Evolutionary conservation across 805 yeast genomes (phyloP), one percentile per base, ranked within the genome.

Genomic region (Schizosaccharomyces osmophilus): DNA sequence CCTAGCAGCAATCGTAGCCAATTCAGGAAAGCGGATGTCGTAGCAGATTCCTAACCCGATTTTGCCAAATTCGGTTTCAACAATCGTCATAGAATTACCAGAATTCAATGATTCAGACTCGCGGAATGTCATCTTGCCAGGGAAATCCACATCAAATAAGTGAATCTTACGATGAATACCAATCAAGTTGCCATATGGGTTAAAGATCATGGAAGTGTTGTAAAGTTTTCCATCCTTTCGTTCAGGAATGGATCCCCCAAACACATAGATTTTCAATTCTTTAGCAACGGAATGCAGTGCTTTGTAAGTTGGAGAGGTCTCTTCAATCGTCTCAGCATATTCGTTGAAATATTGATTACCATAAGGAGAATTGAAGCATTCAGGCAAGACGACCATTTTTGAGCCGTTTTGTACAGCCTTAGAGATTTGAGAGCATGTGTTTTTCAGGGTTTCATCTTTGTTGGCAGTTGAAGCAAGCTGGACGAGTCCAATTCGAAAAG

Each of bases 211-310:
- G 59, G 86, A 80, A 39, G 94, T 82, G 74, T 89, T 82, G 77
- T 79, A 85, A 36, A 82, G 68, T 65, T 81, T 80, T 24, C 71
- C 73, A 15, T 77, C 81, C 58, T 76, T 81, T 36, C 78, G 67
- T 70, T 93, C 98, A 0, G 97, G 97, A 65, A 86, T 81, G 0
- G 96, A 87, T 17, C 98, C 98, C 17, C 97, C 97, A 55, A 90
- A 79, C 55, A 90, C 74, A 62, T 77, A 81, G 19, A 87, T 77
- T 4, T 75, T 73, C 17, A 42, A 6, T 24, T 57, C 76, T 62
- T 75, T 76, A n/a, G 97, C 95, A 65, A 87, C 70, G 0, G 70
- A 68, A 0, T 87, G 75, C 60, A 90, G 72, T 43, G 61, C 55
- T 11, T 59, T 13, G 39, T 59, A 59, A 60, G 85, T 78, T 61